phyloP scores from a whole-genome alignment of 2,329 filamentous ascomycete genomes.

The Aureobasidium pullulans region DNA sequence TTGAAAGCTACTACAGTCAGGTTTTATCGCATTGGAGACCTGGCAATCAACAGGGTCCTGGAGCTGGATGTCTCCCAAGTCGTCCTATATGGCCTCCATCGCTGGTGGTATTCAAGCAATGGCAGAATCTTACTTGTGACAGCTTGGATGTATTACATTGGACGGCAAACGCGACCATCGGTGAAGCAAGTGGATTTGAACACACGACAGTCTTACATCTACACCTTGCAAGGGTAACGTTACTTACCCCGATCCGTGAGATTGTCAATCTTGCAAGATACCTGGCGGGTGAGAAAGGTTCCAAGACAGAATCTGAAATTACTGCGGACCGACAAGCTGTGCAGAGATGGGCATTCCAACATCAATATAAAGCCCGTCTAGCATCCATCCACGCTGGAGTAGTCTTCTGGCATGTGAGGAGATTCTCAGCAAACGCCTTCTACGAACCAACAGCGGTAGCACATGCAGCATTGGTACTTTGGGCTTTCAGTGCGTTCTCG shows the following conservation, averaged over 20 bases:
- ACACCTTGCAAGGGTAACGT: constrained; percentile 46
- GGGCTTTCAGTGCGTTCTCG: constrained; percentile 45
- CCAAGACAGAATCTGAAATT: background rate
- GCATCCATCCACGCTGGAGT: constrained; percentile 48
- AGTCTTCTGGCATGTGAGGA: constrained; percentile 46
- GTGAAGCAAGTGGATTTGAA: constrained; percentile 43
- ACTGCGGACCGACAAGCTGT: constrained; percentile 26
- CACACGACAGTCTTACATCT: constrained; percentile 50
- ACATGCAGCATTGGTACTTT: constrained; percentile 58
- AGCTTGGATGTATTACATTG: constrained; percentile 52
- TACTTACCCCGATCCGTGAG: constrained; percentile 43
- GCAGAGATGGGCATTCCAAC: constrained; percentile 42
- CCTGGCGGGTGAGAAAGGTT: background rate
- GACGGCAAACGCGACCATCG: constrained; percentile 47
- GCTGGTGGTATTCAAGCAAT: constrained; percentile 41
- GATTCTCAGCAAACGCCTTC: constrained; percentile 42
- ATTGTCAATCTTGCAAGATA: constrained; percentile 36
- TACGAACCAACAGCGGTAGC: constrained; percentile 61
- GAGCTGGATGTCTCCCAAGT: background rate
- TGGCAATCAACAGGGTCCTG: background rate
- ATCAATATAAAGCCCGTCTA: constrained; percentile 50
- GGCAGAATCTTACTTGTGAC: constrained; percentile 41
- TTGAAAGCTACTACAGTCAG: constrained; percentile 38
- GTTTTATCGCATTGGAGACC: constrained; percentile 35
- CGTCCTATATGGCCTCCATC: constrained; percentile 26